Evolutionary conservation across 1,284 basidiomycete genomes (phyloP).

Genomic region (Lignosus rhinocerotis): DNA sequence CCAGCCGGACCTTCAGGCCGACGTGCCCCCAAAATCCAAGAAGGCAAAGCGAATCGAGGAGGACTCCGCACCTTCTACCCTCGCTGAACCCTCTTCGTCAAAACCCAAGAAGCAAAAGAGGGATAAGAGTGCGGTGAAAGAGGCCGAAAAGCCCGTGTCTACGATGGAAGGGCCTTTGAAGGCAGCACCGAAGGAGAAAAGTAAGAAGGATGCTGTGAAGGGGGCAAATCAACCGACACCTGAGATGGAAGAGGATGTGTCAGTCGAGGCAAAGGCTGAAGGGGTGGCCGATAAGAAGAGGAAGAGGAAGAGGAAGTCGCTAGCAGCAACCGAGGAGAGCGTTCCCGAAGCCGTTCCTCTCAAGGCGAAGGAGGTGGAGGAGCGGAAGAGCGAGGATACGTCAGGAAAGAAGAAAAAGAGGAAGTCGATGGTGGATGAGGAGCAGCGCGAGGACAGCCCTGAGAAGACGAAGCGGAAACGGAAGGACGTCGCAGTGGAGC

Average conservation of each 20-base stretch:
- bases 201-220: conserved; percentile 5
- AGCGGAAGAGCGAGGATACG: conserved; percentile 34
- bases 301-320: conserved; percentile 15
- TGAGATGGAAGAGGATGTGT: conserved; percentile 4
- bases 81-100: conserved; percentile 8
- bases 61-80: not conserved
- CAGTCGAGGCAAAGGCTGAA: not conserved
- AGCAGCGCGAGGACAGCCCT: not conserved
- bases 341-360: not conserved
- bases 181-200: not conserved
- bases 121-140: conserved; percentile 7
- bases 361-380: conserved; percentile 1
- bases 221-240: not conserved
- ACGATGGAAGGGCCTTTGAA: not conserved
- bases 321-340: conserved; percentile 1
- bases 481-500: not conserved
- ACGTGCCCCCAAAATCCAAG: conserved; percentile 9
- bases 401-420: conserved; percentile 29
- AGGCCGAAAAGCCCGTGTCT: conserved; percentile 1
- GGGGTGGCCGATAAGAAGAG: conserved; percentile 8
- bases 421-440: not conserved
- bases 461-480: conserved; percentile 16
- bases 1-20: conserved; percentile 16
- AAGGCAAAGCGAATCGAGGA: conserved; percentile 12
- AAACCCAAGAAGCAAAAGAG: conserved; percentile 16